Evolutionary conservation across 192 early-diverging fungal genomes (phyloP).

Genomic region (Backusella tuberculispora): DNA sequence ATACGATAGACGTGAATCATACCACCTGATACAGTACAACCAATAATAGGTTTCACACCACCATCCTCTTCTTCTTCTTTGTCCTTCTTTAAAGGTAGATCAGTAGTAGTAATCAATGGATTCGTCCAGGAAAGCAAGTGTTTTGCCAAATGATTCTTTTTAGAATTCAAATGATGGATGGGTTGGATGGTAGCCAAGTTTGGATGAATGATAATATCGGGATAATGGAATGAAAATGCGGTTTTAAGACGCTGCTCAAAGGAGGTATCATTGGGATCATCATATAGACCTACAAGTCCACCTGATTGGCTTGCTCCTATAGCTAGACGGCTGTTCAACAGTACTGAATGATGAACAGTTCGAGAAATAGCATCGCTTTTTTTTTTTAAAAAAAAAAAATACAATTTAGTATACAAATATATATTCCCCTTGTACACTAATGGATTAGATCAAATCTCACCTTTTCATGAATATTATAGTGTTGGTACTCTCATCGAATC

Average conservation of each 20-base stretch:
- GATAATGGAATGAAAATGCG: constrained; percentile 31
- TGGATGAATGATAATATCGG: constrained; percentile 27
- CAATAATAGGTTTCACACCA: constrained; percentile 10
- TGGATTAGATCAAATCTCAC: not conserved
- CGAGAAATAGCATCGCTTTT: constrained; percentile 22
- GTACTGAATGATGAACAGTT: constrained; percentile 18
- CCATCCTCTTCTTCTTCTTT: not conserved
- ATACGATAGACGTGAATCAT: constrained; percentile 10
- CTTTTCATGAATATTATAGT: constrained; percentile 26
- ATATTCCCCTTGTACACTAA: not conserved
- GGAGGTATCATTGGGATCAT: constrained; percentile 11
- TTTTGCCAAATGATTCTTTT: not conserved
- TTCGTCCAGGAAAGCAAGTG: not conserved
- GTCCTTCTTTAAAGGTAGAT: not conserved
- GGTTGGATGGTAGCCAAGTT: not conserved
- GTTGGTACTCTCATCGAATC: constrained; percentile 5
- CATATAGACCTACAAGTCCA: constrained; percentile 15
- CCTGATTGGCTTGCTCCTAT: constrained; percentile 16
- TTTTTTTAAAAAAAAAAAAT: not conserved
- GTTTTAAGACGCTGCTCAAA: constrained; percentile 20
- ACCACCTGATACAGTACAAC: constrained; percentile 28
- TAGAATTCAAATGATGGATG: not conserved
- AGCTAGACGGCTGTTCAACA: constrained; percentile 4
- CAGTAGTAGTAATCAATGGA: not conserved
- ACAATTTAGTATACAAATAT: not conserved